A percentile compares a stretch with the other conserved stretches of the same genome.
Evolutionary conservation across 495 filamentous ascomycete genomes (phyloP).

Genomic region (Geoglossum glabrum): DNA sequence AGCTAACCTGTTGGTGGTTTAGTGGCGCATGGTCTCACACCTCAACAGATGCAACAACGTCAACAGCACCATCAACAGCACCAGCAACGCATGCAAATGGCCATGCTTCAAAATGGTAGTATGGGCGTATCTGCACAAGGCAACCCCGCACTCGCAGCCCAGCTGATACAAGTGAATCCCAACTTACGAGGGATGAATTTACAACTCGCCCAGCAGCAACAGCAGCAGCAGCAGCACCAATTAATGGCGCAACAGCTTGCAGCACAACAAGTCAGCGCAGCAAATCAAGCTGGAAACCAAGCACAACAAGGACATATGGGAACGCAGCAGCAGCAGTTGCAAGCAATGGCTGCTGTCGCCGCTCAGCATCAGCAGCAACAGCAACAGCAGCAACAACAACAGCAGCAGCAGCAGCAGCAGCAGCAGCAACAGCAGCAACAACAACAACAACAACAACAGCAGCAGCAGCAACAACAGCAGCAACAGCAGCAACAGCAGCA

Average conservation of each 20-base stretch:
- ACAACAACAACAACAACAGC: slow-evolving; percentile 9
- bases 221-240: slow-evolving; percentile 7
- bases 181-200: slow-evolving; percentile 1
- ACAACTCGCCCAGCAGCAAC: slow-evolving; percentile 3
- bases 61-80: slow-evolving; percentile 5
- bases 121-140: not conserved
- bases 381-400: slow-evolving; percentile 24
- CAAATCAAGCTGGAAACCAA: slow-evolving; percentile 7
- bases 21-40: slow-evolving; percentile 2
- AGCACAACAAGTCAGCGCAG: slow-evolving; percentile 1
- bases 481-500: slow-evolving; percentile 9
- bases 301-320: slow-evolving; percentile 10
- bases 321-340: slow-evolving; percentile 23
- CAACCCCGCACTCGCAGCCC: not conserved
- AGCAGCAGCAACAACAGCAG: slow-evolving; percentile 3
- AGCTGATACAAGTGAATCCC: not conserved
- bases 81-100: slow-evolving; percentile 1
- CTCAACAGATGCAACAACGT: slow-evolving; percentile 1
- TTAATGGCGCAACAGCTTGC: slow-evolving; percentile 4
- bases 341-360: not conserved
- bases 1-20: not conserved
- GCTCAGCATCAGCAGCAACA: slow-evolving; percentile 19
- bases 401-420: slow-evolving; percentile 15
- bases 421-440: slow-evolving; percentile 11
- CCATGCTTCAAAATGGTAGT: slow-evolving; percentile 4